Evolutionary conservation across 163 green algal species (phyloP).

Genomic region (Prototheca wickerhamii): DNA sequence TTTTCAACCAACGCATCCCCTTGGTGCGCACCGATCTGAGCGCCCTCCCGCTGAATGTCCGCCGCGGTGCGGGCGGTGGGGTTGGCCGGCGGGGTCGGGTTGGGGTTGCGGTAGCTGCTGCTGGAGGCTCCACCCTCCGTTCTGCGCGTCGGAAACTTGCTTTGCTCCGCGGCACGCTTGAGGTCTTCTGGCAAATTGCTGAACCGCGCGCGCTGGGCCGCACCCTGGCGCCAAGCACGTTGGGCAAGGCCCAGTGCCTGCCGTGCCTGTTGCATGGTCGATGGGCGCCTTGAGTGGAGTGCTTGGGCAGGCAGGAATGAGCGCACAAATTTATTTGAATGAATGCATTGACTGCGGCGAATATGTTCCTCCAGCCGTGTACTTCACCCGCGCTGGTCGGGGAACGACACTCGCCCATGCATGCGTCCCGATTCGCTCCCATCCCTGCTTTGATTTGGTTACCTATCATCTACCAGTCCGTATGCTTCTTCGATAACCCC

Average conservation of each 20-base stretch:
- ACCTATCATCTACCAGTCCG: not conserved
- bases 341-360: no score
- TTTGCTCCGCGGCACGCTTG: not conserved
- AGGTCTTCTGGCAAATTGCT: constrained; percentile 24
- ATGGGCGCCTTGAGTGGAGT: no score
- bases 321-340: no score
- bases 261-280: no score
- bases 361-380: no score
- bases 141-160: constrained; percentile 5
- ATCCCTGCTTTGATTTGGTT: no score
- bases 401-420: no score
- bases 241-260: no score
- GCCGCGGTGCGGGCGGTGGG: not conserved
- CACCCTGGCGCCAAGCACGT: no score
- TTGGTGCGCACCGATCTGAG: constrained; percentile 1
- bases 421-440: no score
- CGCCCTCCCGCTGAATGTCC: not conserved
- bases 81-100: not conserved
- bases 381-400: no score
- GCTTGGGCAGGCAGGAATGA: no score
- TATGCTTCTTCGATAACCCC: not conserved
- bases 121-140: not conserved
- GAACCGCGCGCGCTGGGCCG: not conserved
- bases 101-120: not conserved
- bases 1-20: not conserved